Percentiles rank a stretch among this genome's conserved stretches.
These are phyloP conservation scores for Coemansia sp. DNA, from an alignment of 371 early-diverging fungal genomes.

Conservation along the genomic window DNA sequence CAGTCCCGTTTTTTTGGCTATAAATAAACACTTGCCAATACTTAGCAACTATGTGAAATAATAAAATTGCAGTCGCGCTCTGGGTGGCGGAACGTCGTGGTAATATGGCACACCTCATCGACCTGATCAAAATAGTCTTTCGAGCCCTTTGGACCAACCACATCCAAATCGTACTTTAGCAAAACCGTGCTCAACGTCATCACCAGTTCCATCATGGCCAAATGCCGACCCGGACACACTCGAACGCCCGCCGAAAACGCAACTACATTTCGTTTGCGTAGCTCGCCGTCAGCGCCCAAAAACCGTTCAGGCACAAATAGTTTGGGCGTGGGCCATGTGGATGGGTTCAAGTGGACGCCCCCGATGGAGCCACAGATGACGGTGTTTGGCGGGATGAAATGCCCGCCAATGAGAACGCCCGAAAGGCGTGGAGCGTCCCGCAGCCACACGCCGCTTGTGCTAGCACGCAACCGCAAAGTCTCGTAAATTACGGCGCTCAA, in stretches of 20 bases:
- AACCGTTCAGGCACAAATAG: slow-evolving; percentile 43
- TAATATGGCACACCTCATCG: slow-evolving; percentile 24
- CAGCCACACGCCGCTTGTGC: slow-evolving; percentile 25
- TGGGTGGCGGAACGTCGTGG: slow-evolving; percentile 11
- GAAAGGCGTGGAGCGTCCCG: slow-evolving; percentile 33
- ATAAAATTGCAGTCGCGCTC: slow-evolving; percentile 21
- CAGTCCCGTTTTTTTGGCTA: not conserved
- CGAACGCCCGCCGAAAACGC: slow-evolving; percentile 40
- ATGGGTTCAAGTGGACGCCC: slow-evolving; percentile 32
- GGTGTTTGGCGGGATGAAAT: slow-evolving; percentile 25
- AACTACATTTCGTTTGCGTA: slow-evolving; percentile 21
- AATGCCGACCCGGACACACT: slow-evolving; percentile 41
- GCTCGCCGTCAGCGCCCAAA: slow-evolving; percentile 32
- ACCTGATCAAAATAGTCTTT: slow-evolving; percentile 5
- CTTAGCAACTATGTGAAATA: not conserved
- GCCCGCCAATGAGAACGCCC: slow-evolving; percentile 23
- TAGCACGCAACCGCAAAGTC: slow-evolving; percentile 41
- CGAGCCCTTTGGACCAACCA: not conserved
- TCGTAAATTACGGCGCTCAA: slow-evolving; percentile 51
- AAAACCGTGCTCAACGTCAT: slow-evolving; percentile 8
- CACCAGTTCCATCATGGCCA: slow-evolving; percentile 28
- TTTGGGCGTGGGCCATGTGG: slow-evolving; percentile 27
- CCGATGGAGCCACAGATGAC: slow-evolving; percentile 27
- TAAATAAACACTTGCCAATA: not conserved
- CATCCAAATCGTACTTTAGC: slow-evolving; percentile 18